Conservation (phyloP, 495 filamentous ascomycete genomes). For the Neurospora sp. region DNA sequence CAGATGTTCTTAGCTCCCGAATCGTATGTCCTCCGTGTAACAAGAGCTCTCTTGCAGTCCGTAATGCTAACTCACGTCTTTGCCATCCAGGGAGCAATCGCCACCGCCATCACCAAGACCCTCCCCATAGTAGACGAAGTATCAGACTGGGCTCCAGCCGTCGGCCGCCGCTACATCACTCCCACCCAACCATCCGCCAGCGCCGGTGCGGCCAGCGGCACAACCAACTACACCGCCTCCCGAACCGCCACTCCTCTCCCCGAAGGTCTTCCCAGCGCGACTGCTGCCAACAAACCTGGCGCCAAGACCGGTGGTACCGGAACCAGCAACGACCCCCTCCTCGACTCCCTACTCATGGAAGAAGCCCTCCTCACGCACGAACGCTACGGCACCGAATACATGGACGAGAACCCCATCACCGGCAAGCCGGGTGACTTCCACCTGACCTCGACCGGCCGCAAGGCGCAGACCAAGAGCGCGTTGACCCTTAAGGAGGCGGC, state of each 20-base stretch:
- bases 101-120: conserved; percentile 58
- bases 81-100: conserved; percentile 40
- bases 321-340: conserved; percentile 19
- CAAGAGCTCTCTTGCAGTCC: not conserved
- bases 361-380: conserved; percentile 57
- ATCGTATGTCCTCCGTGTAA: conserved; percentile 43
- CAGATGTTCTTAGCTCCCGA: conserved; percentile 64
- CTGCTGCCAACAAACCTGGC: conserved; percentile 52
- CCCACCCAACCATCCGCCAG: conserved; percentile 27
- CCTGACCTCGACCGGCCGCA: conserved; percentile 50
- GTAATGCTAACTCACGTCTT: not conserved
- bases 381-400: conserved; percentile 65
- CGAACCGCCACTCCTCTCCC: not conserved
- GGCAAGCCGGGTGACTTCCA: conserved; percentile 84
- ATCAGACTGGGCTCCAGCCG: conserved; percentile 60
- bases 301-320: conserved; percentile 10
- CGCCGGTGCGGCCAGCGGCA: conserved; percentile 6
- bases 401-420: conserved; percentile 83
- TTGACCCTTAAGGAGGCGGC: not conserved
- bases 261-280: conserved; percentile 40
- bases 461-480: conserved; percentile 20
- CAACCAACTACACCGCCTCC: conserved; percentile 26
- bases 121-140: conserved; percentile 45
- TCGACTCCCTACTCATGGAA: conserved; percentile 48
- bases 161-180: conserved; percentile 61